Conservation (phyloP, 352 stramenopile genomes). For the Aphanomyces cochlioides region DNA sequence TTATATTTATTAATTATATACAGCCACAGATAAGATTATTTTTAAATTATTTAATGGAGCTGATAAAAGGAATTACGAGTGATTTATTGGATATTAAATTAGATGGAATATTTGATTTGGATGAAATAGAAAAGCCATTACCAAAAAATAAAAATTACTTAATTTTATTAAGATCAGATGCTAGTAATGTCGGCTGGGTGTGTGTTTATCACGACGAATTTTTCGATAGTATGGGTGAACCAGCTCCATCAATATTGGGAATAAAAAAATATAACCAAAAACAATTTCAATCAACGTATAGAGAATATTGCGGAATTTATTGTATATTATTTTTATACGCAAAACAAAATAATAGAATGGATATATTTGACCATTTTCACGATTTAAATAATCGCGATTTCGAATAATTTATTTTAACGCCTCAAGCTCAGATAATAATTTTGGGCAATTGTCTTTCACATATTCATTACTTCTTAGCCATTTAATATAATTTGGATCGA, state of each 20-base stretch:
- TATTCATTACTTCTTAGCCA: too few species aligned
- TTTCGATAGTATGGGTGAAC: neutral
- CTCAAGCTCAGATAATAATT: too few species aligned
- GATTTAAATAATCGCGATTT: slow-evolving; percentile 5
- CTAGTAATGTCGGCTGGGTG: too few species aligned
- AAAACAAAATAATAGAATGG: slow-evolving; percentile 9
- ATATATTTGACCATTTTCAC: neutral
- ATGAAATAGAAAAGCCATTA: neutral
- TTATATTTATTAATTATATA: slow-evolving; percentile 3
- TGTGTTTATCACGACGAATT: neutral
- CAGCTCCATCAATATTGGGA: neutral
- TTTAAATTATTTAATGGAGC: slow-evolving; percentile 14
- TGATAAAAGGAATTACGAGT: slow-evolving; percentile 12
- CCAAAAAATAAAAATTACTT: too few species aligned
- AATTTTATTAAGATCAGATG: too few species aligned
- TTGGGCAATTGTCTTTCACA: too few species aligned
- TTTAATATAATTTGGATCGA: too few species aligned
- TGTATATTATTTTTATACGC: neutral
- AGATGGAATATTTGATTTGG: neutral
- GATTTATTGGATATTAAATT: slow-evolving; percentile 22
- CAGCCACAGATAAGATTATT: slow-evolving; percentile 16
- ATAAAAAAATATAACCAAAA: neutral
- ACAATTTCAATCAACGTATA: slow-evolving; percentile 11
- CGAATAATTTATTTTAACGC: neutral
- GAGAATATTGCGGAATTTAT: slow-evolving; percentile 14